phyloP scores from a whole-genome alignment of 2,329 filamentous ascomycete species.

The Xylaria hypoxylon region DNA sequence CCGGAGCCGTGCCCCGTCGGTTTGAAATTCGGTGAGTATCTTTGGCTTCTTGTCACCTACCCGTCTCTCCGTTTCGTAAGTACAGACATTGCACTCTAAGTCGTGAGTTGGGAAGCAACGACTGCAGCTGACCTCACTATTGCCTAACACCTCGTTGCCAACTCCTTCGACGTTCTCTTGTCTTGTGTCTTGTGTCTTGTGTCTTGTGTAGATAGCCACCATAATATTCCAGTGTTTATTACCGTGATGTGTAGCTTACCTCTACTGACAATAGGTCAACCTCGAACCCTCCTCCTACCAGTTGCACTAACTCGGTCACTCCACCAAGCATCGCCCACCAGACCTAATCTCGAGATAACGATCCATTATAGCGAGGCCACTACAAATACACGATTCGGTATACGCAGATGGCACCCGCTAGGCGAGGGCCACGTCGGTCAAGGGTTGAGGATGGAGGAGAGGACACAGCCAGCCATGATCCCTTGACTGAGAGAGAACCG shows the following conservation, averaged over 20 bases:
- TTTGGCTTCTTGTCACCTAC: not conserved
- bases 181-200: not conserved
- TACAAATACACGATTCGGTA: constrained; percentile 2
- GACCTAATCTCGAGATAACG: not conserved
- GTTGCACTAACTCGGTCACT: constrained; percentile 1
- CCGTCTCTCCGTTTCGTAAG: not conserved
- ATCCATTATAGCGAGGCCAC: not conserved
- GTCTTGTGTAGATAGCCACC: not conserved
- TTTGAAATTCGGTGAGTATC: constrained; percentile 22
- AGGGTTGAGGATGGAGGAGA: constrained; percentile 4
- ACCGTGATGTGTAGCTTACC: constrained; percentile 17
- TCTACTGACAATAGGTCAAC: constrained; percentile 4
- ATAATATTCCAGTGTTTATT: not conserved
- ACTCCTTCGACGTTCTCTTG: not conserved
- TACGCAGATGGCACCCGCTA: constrained; percentile 21
- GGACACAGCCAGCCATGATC: not conserved
- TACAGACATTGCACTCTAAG: not conserved
- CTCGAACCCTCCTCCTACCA: not conserved
- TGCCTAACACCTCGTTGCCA: not conserved
- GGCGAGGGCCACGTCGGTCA: not conserved
- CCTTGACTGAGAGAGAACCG: not conserved
- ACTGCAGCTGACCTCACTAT: not conserved
- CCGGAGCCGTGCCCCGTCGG: not conserved
- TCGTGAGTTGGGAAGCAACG: constrained; percentile 1
- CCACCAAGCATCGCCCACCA: not conserved